A percentile compares a stretch with the other conserved stretches of the same genome.
These are phyloP conservation scores for Cordyceps javanica DNA, from an alignment of 2,329 filamentous ascomycete species.

Conservation along the genomic window DNA sequence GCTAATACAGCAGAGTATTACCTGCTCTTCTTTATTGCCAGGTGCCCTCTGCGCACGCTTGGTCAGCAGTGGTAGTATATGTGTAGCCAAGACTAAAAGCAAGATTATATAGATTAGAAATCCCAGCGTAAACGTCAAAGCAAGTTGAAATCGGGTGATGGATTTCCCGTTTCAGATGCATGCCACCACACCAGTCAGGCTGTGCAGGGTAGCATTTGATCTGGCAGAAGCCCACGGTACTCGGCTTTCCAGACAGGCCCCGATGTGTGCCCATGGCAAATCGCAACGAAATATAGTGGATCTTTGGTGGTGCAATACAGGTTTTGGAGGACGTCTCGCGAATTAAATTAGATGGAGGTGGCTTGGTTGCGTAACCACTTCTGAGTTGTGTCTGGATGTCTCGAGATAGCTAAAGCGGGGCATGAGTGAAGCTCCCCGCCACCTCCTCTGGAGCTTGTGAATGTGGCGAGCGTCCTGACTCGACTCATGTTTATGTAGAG, in stretches of 20 bases:
- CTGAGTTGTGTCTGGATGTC: neutral
- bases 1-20: too few relatives aligned
- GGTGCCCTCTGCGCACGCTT: too few relatives aligned
- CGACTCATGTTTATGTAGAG: neutral
- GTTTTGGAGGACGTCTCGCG: neutral
- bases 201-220: neutral
- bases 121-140: too few relatives aligned
- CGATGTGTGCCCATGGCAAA: neutral
- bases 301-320: neutral
- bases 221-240: neutral
- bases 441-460: neutral
- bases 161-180: neutral
- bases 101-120: too few relatives aligned
- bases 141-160: neutral
- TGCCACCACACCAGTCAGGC: neutral
- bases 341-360: neutral
- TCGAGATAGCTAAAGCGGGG: constrained; percentile 9
- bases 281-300: neutral
- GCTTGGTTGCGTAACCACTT: constrained; percentile 7
- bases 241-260: neutral
- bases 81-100: neutral
- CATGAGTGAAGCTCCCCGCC: neutral
- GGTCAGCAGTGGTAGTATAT: too few relatives aligned
- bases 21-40: too few relatives aligned
- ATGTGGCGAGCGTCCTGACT: neutral